A percentile compares a stretch with the other conserved stretches of the same genome.
Conservation (phyloP, 2,329 filamentous ascomycete genomes). For the Calycina marina region DNA sequence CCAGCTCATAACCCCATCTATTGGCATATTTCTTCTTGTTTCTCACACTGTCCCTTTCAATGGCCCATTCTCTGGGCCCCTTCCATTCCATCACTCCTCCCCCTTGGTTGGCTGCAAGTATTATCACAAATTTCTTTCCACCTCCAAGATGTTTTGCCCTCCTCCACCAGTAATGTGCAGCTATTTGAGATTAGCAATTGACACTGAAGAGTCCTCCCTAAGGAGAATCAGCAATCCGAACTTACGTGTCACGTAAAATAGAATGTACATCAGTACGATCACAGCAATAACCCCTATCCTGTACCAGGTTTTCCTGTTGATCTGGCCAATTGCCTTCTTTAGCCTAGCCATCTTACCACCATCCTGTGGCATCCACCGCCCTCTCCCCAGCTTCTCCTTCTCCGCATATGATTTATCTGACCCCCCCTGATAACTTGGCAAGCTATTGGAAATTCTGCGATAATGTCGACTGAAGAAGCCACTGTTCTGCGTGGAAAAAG, state of each 20-base stretch:
- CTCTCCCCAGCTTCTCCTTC: conserved; percentile 61
- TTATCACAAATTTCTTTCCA: conserved; percentile 83
- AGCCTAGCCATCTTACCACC: conserved; percentile 33
- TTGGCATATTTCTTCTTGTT: conserved; percentile 86
- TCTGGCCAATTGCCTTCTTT: conserved; percentile 31
- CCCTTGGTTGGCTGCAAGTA: conserved; percentile 84
- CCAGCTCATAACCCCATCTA: conserved; percentile 86
- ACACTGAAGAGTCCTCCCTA: no score
- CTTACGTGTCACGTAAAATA: conserved; percentile 66
- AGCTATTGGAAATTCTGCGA: conserved; percentile 61
- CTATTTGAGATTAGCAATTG: conserved; percentile 15
- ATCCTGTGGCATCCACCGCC: conserved; percentile 36
- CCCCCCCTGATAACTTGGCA: conserved; percentile 54
- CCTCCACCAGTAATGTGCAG: conserved; percentile 45
- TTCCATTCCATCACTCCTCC: conserved; percentile 99
- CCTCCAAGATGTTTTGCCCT: conserved; percentile 61
- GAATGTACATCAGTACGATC: conserved; percentile 43
- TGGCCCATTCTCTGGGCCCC: conserved; percentile 91
- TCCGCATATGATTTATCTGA: conserved; percentile 42
- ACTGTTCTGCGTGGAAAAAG: conserved; percentile 66
- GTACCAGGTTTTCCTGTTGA: conserved; percentile 52
- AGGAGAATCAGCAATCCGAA: conserved; percentile 16
- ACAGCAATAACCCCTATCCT: conserved; percentile 43
- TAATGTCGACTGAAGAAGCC: conserved; percentile 81
- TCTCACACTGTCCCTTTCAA: conserved; percentile 86